A percentile compares a stretch with the other conserved stretches of the same genome.
phyloP scores from a whole-genome alignment of 1,284 basidiomycete species.

The Fomitopsis palustris region DNA sequence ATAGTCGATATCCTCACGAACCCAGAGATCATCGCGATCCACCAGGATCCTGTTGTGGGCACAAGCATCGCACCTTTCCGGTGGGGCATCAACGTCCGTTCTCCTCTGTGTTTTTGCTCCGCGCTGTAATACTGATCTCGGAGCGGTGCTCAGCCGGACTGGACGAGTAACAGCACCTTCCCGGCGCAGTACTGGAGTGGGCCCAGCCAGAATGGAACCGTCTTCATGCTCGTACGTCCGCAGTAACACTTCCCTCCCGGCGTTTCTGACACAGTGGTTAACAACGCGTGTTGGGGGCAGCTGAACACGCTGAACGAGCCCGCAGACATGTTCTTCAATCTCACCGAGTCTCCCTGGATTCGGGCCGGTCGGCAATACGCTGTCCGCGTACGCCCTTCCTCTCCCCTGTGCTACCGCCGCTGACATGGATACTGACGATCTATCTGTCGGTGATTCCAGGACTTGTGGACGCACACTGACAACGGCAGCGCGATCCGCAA shows the following conservation, averaged over 20 bases:
- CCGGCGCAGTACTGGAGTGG: constrained; percentile 53
- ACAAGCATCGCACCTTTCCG: constrained; percentile 58
- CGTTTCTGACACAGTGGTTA: background rate
- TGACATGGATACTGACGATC: background rate
- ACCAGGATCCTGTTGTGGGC: constrained; percentile 60
- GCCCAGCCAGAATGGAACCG: constrained; percentile 39
- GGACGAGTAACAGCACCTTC: constrained; percentile 37
- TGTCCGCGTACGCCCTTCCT: constrained; percentile 42
- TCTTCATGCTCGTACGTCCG: constrained; percentile 34
- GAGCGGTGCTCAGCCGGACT: constrained; percentile 34
- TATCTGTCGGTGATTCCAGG: constrained; percentile 34
- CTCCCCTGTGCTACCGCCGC: background rate
- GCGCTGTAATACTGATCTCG: constrained; percentile 15
- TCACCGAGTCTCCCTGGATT: constrained; percentile 68
- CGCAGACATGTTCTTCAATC: constrained; percentile 52
- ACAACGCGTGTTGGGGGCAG: constrained; percentile 12
- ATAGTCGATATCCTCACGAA: constrained; percentile 54
- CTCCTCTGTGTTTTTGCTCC: background rate
- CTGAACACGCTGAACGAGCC: constrained; percentile 44
- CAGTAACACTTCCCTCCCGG: background rate
- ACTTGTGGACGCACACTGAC: constrained; percentile 62
- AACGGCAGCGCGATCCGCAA: constrained; percentile 65
- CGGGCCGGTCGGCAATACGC: constrained; percentile 57
- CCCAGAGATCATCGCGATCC: constrained; percentile 59
- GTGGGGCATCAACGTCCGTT: constrained; percentile 53